Base-by-base conservation (phyloP, 1,284 basidiomycete genomes). In the Marasmius oreades region DNA sequence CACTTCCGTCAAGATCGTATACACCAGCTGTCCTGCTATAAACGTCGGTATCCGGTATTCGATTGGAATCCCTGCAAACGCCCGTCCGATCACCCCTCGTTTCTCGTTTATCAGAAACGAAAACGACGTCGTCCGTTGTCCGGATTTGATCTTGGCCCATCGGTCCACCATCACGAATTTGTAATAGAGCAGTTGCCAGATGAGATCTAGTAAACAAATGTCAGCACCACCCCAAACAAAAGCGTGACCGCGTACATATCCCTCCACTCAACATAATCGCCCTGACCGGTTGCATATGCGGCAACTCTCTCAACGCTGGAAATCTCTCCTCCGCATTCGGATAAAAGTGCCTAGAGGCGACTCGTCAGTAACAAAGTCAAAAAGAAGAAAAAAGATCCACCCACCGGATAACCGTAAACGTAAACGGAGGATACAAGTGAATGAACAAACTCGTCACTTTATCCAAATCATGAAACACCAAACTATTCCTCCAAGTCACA, bases 381-480 rank as follows among this genome's bases (percentile, higher is more conserved):
- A 44, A 55, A 55, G 48, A 51, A 24, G 10, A 31, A 31, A 31
- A 39, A 36, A n/a, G n/a, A n/a, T n/a, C n/a, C n/a, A 74, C 81
- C 57, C 61, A 92, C 92, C 91, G 79, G 57, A 97, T 94, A 37
- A 95, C 88, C 5, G 90, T 93, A 65, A 98, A 90, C 1, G 86
- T 84, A 59, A 94, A 81, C 0, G 94, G 91, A 0, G 91, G 83
- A 64, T 95, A 95, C 58, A 96, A 87, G 67, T 96, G 94, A 44
- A 96, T 84, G 73, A 94, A 96, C 18, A 96, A 72, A 11, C 90
- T 93, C 4, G 91, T 95, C 66, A 95, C 90, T 69, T 96, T 96
- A 69, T 98, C 95, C 55, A 85, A 81, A 64, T 95, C 93, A 68
- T 97, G 95, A 73, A 97, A 97, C 5, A 97, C 95, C n/a, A 95